Evolutionary conservation across 305 asterid genomes (phyloP).

Genomic region (Fraxinus angustifolia): DNA sequence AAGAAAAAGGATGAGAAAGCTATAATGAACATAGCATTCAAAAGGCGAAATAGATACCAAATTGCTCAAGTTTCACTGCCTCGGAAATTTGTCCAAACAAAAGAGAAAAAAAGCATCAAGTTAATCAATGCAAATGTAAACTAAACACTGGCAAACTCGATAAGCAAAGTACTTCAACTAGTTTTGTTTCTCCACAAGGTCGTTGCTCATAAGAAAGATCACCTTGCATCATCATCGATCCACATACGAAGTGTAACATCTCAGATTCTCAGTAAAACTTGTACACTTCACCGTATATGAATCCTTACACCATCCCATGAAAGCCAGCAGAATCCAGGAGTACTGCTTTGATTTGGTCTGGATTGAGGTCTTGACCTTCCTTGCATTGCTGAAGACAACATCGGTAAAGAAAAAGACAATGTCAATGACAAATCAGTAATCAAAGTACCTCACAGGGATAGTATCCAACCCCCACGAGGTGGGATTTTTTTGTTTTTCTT

Average conservation of each 20-base stretch:
- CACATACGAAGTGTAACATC: not conserved
- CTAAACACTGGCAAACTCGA: not conserved
- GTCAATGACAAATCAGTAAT: not conserved
- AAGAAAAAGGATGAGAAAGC: not conserved
- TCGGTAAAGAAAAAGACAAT: not conserved
- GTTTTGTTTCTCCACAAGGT: not conserved
- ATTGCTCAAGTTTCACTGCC: conserved; percentile 9
- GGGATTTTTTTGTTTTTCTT: not conserved
- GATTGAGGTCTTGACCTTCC: conserved; percentile 68
- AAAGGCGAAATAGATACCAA: not conserved
- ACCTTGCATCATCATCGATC: not conserved
- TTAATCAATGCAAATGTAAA: not conserved
- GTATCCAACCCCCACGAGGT: not conserved
- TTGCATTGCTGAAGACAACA: conserved; percentile 60
- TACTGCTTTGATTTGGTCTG: conserved; percentile 78
- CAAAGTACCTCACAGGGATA: not conserved
- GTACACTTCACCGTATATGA: not conserved
- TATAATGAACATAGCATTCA: not conserved
- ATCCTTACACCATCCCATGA: conserved; percentile 48
- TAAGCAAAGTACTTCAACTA: not conserved
- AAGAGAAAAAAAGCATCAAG: not conserved
- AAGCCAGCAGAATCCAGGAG: conserved; percentile 82
- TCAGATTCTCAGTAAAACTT: not conserved
- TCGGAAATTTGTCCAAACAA: conserved; percentile 6
- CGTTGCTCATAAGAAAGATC: not conserved